Base-by-base conservation (phyloP, 768 basidiomycete genomes). In the Naganishia antarctica region DNA sequence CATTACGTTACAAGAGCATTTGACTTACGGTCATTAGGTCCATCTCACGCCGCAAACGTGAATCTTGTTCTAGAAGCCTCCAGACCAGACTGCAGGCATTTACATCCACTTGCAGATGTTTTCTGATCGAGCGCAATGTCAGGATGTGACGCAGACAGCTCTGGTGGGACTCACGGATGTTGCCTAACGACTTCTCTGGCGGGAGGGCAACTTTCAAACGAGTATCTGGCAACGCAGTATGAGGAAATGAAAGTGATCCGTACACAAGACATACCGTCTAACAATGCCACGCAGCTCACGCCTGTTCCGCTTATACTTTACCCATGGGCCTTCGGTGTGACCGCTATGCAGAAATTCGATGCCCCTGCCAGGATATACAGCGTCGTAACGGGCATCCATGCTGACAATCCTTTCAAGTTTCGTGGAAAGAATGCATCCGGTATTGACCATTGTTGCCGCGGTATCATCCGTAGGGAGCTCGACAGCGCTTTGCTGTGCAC, bases 321-420 rank as follows among this genome's bases (percentile, higher is more conserved):
- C 6, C 53, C 53, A 57, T 1, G 53, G n/a, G 9, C 8, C 32
- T 34, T 57, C 53, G 21, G 37, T 34, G 37, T 57, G 53, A 25
- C 53, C 53, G 23, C 34, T 40, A 25, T 57, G 53, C 12, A 57
- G 3, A 25, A 57, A 57, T 18, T 57, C 53, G 37, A 57, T 57
- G 11, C 53, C 53, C 13, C 32, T n/a, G 2, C 53, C 53, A 1
- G 53, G 53, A 40, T 21, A 31, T 32, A 57, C n/a, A 3, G 53
- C 34, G 15, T 25, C 53, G 23, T 16, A 25, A 4, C 9, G 53
- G 3, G 53, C 32, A 40, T 37, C 21, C 34, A 26, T 57, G 23
- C 34, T 40, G 34, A 40, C 53, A 13, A 57, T 57, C 13, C 53
- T 32, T 29, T 57, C 53, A 9, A 57, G 37, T 18, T 40, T 57